A percentile compares a stretch with the other conserved stretches of the same genome.
phyloP scores from a whole-genome alignment of 306 rosid genomes.

The Pyrus bretschneideri region DNA sequence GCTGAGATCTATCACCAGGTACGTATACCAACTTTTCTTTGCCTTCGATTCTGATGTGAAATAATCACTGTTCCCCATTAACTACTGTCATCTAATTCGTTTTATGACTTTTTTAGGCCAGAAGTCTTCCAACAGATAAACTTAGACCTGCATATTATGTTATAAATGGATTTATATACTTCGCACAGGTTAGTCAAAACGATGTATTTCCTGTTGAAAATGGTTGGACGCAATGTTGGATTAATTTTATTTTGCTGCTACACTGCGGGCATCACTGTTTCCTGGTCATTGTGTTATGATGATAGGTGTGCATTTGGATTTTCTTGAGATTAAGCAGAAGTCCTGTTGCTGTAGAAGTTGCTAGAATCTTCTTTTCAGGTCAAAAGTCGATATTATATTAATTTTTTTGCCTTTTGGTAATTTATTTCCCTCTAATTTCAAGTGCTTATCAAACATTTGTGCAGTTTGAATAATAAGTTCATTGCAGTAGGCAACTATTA shows the following conservation, averaged over 20 bases:
- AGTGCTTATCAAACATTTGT: neutral
- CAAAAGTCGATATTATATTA: neutral
- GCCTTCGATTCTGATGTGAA: neutral
- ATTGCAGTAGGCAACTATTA: neutral
- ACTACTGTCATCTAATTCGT: conserved; percentile 1
- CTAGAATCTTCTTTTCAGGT: conserved; percentile 71
- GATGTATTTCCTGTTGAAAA: neutral
- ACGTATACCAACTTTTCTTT: conserved; percentile 32
- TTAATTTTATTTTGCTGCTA: neutral
- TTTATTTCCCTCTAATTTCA: neutral
- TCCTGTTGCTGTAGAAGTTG: conserved; percentile 35
- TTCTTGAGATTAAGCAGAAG: conserved; percentile 34
- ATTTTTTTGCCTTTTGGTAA: neutral
- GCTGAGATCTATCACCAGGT: conserved; percentile 87
- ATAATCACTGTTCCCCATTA: neutral
- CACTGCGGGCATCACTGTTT: neutral
- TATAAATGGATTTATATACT: conserved; percentile 52
- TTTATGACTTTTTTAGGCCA: conserved; percentile 46
- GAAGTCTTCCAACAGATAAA: conserved; percentile 56
- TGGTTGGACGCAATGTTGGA: neutral
- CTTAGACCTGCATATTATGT: conserved; percentile 59
- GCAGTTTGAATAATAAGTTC: neutral
- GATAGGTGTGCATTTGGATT: conserved; percentile 64
- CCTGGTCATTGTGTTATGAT: conserved; percentile 16
- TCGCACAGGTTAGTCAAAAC: conserved; percentile 38